Percentiles rank a stretch among this genome's conserved stretches.
phyloP scores from a whole-genome alignment of 345 rosid species.

The Sonneratia caseolaris region DNA sequence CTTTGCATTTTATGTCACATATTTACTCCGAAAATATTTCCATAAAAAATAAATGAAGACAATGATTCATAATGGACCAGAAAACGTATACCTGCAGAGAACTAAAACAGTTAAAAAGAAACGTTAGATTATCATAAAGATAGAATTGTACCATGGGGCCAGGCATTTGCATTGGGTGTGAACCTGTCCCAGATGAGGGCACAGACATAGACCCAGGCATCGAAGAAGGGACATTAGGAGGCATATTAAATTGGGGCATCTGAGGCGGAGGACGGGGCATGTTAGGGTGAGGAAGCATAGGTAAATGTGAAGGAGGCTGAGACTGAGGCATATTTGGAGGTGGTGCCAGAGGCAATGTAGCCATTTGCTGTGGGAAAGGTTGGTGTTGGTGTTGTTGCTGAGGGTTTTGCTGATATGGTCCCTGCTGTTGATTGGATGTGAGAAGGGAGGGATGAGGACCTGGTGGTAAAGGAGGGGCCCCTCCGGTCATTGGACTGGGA shows the following conservation, averaged over 20 bases:
- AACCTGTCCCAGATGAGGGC: slow-evolving; percentile 45
- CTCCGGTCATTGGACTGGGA: slow-evolving; percentile 53
- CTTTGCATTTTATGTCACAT: too few species aligned
- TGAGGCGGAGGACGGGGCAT: slow-evolving; percentile 69
- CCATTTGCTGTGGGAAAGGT: slow-evolving; percentile 62
- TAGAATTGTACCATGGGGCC: slow-evolving; percentile 58
- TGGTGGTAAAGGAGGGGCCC: slow-evolving; percentile 93
- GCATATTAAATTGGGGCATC: slow-evolving; percentile 58
- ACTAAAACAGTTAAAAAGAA: not conserved
- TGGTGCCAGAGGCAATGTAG: slow-evolving; percentile 43
- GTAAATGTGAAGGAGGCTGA: slow-evolving; percentile 77
- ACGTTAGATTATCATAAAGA: not conserved
- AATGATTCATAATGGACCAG: not conserved
- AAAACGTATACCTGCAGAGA: not conserved
- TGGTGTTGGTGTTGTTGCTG: slow-evolving; percentile 68
- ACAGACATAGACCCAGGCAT: not conserved
- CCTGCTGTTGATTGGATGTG: slow-evolving; percentile 57
- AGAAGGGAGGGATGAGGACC: slow-evolving; percentile 97
- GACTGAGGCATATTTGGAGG: slow-evolving; percentile 78
- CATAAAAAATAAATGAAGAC: not conserved
- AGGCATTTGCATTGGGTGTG: slow-evolving; percentile 52
- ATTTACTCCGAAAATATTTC: not conserved
- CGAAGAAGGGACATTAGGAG: slow-evolving; percentile 48
- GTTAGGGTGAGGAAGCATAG: slow-evolving; percentile 72
- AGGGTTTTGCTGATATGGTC: slow-evolving; percentile 65